These are phyloP conservation scores for Andrographis paniculata DNA, from an alignment of 305 asterid species.

Conservation along the genomic window DNA sequence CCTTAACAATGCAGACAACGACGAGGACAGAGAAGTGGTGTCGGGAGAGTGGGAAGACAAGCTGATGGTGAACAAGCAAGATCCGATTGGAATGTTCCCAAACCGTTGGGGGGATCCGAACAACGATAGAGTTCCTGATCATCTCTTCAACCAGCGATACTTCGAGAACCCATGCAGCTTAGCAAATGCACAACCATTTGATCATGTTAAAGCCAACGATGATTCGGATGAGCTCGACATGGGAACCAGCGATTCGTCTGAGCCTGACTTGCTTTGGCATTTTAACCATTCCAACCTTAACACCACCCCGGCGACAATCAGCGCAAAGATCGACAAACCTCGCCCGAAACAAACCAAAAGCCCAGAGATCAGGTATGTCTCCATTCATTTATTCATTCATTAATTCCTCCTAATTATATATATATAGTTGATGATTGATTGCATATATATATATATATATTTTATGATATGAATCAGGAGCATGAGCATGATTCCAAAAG, in stretches of 20 bases:
- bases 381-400: neutral
- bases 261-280: conserved; percentile 65
- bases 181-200: conserved; percentile 26
- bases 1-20: conserved; percentile 45
- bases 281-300: conserved; percentile 45
- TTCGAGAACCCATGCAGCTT: conserved; percentile 26
- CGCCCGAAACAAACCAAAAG: conserved; percentile 32
- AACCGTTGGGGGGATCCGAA: conserved; percentile 29
- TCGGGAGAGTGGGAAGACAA: conserved; percentile 94
- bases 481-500: conserved; percentile 56
- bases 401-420: neutral
- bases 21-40: conserved; percentile 59
- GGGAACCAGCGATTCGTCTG: conserved; percentile 66
- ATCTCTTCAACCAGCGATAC: conserved; percentile 31
- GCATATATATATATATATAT: conserved; percentile 1
- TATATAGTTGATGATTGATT: neutral
- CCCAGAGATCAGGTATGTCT: conserved; percentile 47
- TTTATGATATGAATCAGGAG: neutral
- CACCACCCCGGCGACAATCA: conserved; percentile 30
- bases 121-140: conserved; percentile 28
- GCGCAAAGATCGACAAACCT: conserved; percentile 32
- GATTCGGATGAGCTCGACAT: conserved; percentile 59
- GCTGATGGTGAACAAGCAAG: conserved; percentile 94
- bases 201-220: conserved; percentile 28
- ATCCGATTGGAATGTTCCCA: conserved; percentile 35